Evolutionary conservation across 768 basidiomycete species (phyloP).

Genomic region (Boletus vermiculosoides): DNA sequence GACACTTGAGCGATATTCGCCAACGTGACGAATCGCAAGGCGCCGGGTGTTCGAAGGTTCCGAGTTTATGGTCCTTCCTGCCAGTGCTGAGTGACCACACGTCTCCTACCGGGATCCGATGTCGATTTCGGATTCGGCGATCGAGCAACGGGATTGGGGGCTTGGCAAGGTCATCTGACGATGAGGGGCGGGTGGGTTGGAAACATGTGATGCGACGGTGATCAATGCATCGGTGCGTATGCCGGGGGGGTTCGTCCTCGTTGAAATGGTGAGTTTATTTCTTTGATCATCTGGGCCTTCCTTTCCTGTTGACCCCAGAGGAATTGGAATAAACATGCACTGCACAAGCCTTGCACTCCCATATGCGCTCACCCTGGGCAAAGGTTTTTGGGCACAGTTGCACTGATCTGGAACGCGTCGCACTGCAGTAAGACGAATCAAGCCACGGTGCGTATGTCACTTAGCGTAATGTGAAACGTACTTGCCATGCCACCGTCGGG

Average conservation of each 20-base stretch:
- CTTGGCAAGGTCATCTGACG: not conserved
- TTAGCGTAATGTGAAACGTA: constrained; percentile 3
- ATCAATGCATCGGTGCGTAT: not conserved
- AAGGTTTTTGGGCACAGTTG: not conserved
- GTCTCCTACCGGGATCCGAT: not conserved
- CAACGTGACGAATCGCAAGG: not conserved
- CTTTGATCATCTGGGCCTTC: not conserved
- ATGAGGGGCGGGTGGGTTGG: not conserved
- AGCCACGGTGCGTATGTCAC: not conserved
- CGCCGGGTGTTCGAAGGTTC: not conserved
- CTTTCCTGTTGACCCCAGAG: not conserved
- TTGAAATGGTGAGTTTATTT: constrained; percentile 1
- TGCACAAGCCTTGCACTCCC: not conserved
- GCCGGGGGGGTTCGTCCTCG: not conserved
- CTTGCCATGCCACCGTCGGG: not conserved
- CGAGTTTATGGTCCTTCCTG: not conserved
- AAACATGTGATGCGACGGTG: not conserved
- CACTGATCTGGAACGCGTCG: not conserved
- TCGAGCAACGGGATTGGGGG: constrained; percentile 1
- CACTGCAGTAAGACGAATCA: not conserved
- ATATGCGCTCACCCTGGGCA: not conserved
- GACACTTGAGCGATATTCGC: constrained; percentile 9
- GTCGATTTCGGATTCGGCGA: constrained; percentile 1
- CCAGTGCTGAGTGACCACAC: not conserved
- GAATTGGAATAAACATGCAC: not conserved